Percentiles rank a stretch among this genome's conserved stretches.
These are phyloP conservation scores for Actinidia arguta DNA, from an alignment of 179 eudicot species.

Conservation along the genomic window DNA sequence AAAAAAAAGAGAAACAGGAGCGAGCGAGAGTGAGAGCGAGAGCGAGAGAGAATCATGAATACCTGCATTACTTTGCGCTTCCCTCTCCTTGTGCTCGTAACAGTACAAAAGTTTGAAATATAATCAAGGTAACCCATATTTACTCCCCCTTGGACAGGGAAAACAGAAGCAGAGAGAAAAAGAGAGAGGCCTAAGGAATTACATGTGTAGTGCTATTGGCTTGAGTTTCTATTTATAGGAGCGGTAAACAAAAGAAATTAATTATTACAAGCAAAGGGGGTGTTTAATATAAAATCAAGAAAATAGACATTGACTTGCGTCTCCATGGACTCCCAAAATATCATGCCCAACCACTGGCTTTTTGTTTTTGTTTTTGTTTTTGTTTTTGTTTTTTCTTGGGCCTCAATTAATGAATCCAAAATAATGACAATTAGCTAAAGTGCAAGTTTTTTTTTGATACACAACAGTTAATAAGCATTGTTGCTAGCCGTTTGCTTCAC, in stretches of 20 bases:
- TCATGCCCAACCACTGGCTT: not conserved
- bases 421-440: not conserved
- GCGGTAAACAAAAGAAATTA: not conserved
- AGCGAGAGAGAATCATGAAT: not conserved
- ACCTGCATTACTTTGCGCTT: constrained; percentile 68
- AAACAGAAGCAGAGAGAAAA: not conserved
- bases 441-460: not conserved
- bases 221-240: not conserved
- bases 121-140: constrained; percentile 65
- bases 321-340: not conserved
- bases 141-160: not conserved
- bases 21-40: not conserved
- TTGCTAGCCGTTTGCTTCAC: not conserved
- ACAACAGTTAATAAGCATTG: not conserved
- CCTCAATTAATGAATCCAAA: not conserved
- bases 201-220: not conserved
- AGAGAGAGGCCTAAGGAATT: not conserved
- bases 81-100: constrained; percentile 43
- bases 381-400: too few species aligned
- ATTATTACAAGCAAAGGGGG: not conserved
- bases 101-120: constrained; percentile 50
- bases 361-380: too few species aligned
- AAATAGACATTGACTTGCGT: not conserved
- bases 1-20: not conserved
- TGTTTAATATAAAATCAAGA: not conserved